A percentile compares a stretch with the other conserved stretches of the same genome.
Evolutionary conservation across 108 stramenopile genomes (phyloP).

Genomic region (Parietichytrium sp.): DNA sequence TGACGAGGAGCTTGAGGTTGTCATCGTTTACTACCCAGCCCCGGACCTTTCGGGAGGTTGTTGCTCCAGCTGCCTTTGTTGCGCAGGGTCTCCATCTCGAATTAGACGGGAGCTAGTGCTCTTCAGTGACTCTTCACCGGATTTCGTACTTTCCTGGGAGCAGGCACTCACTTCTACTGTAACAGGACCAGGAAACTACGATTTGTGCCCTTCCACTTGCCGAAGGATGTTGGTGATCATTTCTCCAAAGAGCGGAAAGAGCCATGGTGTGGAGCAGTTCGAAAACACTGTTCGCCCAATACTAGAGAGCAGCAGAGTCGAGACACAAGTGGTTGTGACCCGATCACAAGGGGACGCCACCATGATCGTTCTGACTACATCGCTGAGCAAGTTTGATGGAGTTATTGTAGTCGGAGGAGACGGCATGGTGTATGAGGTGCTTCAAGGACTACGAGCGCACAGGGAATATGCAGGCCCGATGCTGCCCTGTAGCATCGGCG

Average conservation of each 20-base stretch:
- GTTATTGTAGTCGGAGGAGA: conserved; percentile 23
- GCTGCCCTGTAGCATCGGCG: background rate
- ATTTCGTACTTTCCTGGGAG: conserved; percentile 9
- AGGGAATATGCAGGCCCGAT: background rate
- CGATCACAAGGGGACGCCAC: background rate
- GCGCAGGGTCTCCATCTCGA: too few species aligned
- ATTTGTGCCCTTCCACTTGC: background rate
- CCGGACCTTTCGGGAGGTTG: too few species aligned
- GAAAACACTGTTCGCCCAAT: background rate
- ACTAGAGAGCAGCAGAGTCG: background rate
- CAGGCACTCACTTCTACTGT: background rate
- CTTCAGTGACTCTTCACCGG: background rate
- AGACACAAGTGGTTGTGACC: background rate
- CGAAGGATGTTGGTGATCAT: background rate
- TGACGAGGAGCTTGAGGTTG: too few species aligned
- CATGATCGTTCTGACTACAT: background rate
- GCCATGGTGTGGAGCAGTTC: background rate
- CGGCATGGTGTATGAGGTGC: background rate
- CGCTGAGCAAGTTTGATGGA: background rate
- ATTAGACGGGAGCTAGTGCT: too few species aligned
- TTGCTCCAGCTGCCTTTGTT: too few species aligned
- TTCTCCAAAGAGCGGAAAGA: conserved; percentile 6
- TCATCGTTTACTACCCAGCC: too few species aligned
- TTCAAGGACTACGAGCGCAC: background rate
- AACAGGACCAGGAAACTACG: background rate